A percentile compares a stretch with the other conserved stretches of the same genome.
These are phyloP conservation scores for Coemansia sp. DNA, from an alignment of 192 early-diverging fungal species.

Conservation along the genomic window DNA sequence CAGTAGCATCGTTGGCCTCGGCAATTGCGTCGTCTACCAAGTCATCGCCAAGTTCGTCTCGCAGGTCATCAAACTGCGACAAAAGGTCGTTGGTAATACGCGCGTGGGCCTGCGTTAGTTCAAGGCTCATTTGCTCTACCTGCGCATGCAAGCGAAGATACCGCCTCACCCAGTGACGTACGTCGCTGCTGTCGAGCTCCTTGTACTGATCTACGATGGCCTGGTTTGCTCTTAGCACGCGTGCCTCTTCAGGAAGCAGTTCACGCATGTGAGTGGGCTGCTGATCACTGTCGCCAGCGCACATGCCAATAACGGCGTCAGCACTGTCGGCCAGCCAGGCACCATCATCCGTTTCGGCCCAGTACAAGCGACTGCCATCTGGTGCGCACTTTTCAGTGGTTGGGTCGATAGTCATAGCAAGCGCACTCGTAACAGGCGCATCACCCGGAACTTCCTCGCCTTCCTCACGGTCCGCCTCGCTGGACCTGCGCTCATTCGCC, in stretches of 20 bases:
- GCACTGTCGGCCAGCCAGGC: constrained; percentile 45
- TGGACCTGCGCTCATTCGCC: neutral
- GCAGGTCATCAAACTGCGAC: constrained; percentile 19
- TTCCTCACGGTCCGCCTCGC: constrained; percentile 44
- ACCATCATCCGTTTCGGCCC: constrained; percentile 13
- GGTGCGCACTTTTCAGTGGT: constrained; percentile 24
- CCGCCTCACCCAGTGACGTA: constrained; percentile 33
- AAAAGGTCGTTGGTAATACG: constrained; percentile 16
- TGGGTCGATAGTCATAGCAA: constrained; percentile 19
- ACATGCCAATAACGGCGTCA: constrained; percentile 23
- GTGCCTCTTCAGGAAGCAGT: constrained; percentile 38
- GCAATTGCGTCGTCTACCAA: constrained; percentile 24
- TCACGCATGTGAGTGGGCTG: constrained; percentile 27
- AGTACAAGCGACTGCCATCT: constrained; percentile 38
- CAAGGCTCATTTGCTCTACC: constrained; percentile 17
- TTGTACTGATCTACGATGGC: constrained; percentile 25
- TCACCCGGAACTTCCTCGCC: constrained; percentile 46
- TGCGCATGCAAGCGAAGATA: constrained; percentile 31
- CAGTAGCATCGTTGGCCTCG: neutral
- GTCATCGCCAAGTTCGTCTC: constrained; percentile 28
- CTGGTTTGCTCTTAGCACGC: constrained; percentile 31
- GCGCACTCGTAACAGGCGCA: constrained; percentile 1
- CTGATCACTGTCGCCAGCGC: constrained; percentile 10
- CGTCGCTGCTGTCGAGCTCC: constrained; percentile 28
- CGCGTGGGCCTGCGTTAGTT: constrained; percentile 16